phyloP scores from a whole-genome alignment of 2,329 filamentous ascomycete species.

The Ophiostoma piceae region DNA sequence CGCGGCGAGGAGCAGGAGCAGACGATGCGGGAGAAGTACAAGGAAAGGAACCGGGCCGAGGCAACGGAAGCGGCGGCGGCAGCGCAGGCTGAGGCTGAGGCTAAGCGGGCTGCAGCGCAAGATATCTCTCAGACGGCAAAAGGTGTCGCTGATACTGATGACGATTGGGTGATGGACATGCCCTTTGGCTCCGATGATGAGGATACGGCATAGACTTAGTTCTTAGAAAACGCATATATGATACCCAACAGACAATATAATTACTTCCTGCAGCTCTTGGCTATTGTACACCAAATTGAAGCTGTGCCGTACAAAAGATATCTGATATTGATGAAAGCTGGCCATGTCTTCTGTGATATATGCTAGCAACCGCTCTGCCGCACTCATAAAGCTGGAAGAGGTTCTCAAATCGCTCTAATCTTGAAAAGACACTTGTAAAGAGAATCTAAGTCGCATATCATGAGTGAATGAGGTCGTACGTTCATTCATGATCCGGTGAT shows the following conservation, averaged over 20 bases:
- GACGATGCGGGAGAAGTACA: constrained; percentile 24
- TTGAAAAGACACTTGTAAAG: too few relatives aligned
- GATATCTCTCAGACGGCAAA: neutral
- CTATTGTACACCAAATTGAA: neutral
- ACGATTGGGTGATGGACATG: neutral
- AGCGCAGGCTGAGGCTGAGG: neutral
- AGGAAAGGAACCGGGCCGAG: constrained; percentile 21
- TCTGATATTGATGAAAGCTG: too few relatives aligned
- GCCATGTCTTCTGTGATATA: too few relatives aligned
- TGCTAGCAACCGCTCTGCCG: too few relatives aligned
- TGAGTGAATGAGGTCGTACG: too few relatives aligned
- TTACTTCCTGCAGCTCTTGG: neutral
- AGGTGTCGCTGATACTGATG: neutral
- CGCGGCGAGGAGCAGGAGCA: constrained; percentile 37
- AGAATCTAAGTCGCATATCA: too few relatives aligned
- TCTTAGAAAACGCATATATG: neutral
- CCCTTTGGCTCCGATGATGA: constrained; percentile 8
- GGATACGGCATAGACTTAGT: neutral
- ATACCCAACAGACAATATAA: neutral
- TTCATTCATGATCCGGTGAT: too few relatives aligned
- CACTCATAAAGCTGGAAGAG: too few relatives aligned
- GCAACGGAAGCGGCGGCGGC: neutral
- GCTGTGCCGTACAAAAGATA: too few relatives aligned
- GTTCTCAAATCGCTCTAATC: too few relatives aligned
- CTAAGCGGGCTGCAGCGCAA: neutral